Conservation (phyloP, 371 early-diverging fungal species). For the Mortierella sp. region DNA sequence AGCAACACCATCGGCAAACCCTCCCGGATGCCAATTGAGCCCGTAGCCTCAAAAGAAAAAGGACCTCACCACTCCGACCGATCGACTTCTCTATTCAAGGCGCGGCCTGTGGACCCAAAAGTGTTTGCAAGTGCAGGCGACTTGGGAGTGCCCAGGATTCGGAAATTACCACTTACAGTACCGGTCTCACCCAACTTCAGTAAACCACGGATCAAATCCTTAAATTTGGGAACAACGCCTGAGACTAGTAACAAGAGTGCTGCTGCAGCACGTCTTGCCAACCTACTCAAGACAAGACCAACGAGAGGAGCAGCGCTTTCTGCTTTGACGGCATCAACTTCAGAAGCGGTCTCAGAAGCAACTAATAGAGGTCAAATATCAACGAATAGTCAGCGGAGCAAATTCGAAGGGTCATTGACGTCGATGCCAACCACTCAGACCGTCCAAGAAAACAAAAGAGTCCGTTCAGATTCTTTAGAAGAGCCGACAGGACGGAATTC, state of each 20-base stretch:
- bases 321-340: background rate
- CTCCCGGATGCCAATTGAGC: no score
- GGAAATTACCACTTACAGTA: constrained; percentile 31
- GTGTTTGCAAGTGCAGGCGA: constrained; percentile 43
- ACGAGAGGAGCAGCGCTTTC: background rate
- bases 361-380: background rate
- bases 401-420: background rate
- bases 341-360: background rate
- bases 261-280: constrained; percentile 3
- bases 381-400: background rate
- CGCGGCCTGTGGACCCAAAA: constrained; percentile 30
- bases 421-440: background rate
- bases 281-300: background rate
- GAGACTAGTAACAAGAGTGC: constrained; percentile 4
- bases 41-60: no score
- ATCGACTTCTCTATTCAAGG: constrained; percentile 11
- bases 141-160: constrained; percentile 31
- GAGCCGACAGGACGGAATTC: background rate
- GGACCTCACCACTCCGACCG: background rate
- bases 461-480: background rate
- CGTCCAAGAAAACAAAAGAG: background rate
- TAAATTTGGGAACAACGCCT: background rate
- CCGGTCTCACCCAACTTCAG: constrained; percentile 39
- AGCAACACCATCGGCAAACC: no score
- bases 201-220: constrained; percentile 13